Conservation (phyloP, 2,329 filamentous ascomycete species). For the Mycosphaerella arachidis region DNA sequence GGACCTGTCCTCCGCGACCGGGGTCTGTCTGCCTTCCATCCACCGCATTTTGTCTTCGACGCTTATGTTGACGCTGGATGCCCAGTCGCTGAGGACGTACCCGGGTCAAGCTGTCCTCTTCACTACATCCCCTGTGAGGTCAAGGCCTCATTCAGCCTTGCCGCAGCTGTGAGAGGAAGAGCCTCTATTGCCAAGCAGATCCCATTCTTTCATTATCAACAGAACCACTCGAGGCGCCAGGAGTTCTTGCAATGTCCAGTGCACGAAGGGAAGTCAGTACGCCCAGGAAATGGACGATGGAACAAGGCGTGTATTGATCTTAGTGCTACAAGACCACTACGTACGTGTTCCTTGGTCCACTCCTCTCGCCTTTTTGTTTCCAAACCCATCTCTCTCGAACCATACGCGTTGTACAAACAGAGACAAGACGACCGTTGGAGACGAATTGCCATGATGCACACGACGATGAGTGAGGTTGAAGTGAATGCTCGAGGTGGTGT, state of each 20-base stretch:
- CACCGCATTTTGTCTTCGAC: slow-evolving; percentile 10
- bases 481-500: too few species aligned
- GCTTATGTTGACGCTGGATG: not conserved
- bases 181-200: slow-evolving; percentile 12
- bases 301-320: too few species aligned
- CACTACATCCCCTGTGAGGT: slow-evolving; percentile 2
- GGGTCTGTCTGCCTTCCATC: slow-evolving; percentile 11
- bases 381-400: slow-evolving; percentile 5
- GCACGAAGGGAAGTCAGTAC: not conserved
- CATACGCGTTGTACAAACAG: too few species aligned
- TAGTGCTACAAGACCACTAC: too few species aligned
- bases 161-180: not conserved
- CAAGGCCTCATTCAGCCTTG: not conserved
- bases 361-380: too few species aligned
- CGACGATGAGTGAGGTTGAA: too few species aligned
- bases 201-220: slow-evolving; percentile 6
- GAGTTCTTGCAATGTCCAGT: slow-evolving; percentile 10
- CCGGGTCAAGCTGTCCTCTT: slow-evolving; percentile 11
- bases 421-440: too few species aligned
- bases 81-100: slow-evolving; percentile 9
- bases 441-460: too few species aligned
- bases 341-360: too few species aligned
- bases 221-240: slow-evolving; percentile 9
- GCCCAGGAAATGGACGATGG: too few species aligned
- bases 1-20: slow-evolving; percentile 13